Base-by-base conservation (phyloP, 768 basidiomycete species). In the Hygrocybe punicea region DNA sequence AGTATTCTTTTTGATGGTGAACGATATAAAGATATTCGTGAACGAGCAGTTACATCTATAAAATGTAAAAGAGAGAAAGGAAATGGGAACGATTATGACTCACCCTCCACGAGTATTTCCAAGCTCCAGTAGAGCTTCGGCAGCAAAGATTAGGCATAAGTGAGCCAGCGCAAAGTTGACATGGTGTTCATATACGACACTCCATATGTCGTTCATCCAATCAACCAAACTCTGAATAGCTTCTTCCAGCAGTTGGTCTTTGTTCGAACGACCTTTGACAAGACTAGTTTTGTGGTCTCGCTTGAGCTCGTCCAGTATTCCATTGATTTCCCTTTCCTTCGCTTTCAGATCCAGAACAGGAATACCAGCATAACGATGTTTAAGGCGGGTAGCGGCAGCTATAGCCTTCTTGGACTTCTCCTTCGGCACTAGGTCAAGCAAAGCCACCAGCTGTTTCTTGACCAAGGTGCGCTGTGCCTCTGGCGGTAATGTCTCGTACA, bases 141-240 rank as follows among this genome's bases (percentile, higher is more conserved):
- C 75, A 8, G 75, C 71, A 56, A 80, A 84, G 23, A 85, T 60
- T 2, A 89, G 76, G 60, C 84, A 85, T 2, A 67, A 61, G 61
- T 89, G 87, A 0, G 82, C 86, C 21, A 73, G 62, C 2, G 60
- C 55, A 59, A 80, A 87, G 60, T 82, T 67, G 33, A 78, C 75
- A 16, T 77, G 71, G 60, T 84, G 78, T 59, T 88, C 85, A 60
- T 81, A 87, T 8, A 81, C 81, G 33, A 78, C 73, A 53, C 66
- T 74, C 87, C 87, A 89, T 35, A 88, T 81, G 59, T 84, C 79
- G 64, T 75, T 81, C 48, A 88, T 63, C 85, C 85, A 88, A n/a
- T 64, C 63, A 0, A 78, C 69, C 21, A 87, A 66, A 60, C 75
- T 83, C 47, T 82, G 77, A 8, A 86, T 69, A 6, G 80, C 76